phyloP scores from a whole-genome alignment of 495 filamentous ascomycete species.

The Penicillium mononematosum region DNA sequence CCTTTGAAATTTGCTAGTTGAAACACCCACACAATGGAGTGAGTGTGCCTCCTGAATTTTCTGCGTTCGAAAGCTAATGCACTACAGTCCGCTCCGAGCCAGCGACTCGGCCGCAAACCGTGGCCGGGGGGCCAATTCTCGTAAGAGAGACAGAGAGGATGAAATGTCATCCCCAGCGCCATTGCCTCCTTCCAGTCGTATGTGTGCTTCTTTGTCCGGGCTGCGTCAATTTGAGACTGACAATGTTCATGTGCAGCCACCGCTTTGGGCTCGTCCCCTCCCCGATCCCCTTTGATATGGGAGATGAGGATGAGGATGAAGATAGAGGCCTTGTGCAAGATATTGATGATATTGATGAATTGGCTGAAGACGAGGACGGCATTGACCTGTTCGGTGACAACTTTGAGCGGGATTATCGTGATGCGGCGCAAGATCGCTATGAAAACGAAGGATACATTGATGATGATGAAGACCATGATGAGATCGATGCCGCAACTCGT shows the following conservation, averaged over 20 bases:
- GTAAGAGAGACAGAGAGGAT: conserved; percentile 79
- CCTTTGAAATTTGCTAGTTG: not conserved
- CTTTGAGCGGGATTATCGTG: conserved; percentile 81
- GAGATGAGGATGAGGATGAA: conserved; percentile 73
- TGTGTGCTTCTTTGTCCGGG: conserved; percentile 39
- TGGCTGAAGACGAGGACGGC: conserved; percentile 90
- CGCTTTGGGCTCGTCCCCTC: conserved; percentile 42
- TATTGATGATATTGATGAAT: conserved; percentile 91
- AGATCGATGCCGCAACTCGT: conserved; percentile 64
- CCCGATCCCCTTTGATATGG: conserved; percentile 56
- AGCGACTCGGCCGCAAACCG: conserved; percentile 87
- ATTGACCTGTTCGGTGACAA: conserved; percentile 93
- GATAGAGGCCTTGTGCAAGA: conserved; percentile 73
- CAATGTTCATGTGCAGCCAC: conserved; percentile 18
- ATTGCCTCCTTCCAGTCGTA: conserved; percentile 69
- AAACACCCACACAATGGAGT: conserved; percentile 41
- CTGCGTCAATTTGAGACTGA: conserved; percentile 23
- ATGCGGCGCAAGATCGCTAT: conserved; percentile 62
- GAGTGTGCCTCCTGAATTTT: conserved; percentile 20
- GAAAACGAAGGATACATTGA: conserved; percentile 67
- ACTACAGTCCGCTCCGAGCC: conserved; percentile 68
- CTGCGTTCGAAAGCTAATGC: conserved; percentile 21
- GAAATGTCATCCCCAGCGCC: conserved; percentile 67
- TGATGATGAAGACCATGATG: conserved; percentile 75
- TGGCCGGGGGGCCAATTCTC: conserved; percentile 59